phyloP scores from a whole-genome alignment of 1,284 basidiomycete species.

The Moesziomyces antarcticus region DNA sequence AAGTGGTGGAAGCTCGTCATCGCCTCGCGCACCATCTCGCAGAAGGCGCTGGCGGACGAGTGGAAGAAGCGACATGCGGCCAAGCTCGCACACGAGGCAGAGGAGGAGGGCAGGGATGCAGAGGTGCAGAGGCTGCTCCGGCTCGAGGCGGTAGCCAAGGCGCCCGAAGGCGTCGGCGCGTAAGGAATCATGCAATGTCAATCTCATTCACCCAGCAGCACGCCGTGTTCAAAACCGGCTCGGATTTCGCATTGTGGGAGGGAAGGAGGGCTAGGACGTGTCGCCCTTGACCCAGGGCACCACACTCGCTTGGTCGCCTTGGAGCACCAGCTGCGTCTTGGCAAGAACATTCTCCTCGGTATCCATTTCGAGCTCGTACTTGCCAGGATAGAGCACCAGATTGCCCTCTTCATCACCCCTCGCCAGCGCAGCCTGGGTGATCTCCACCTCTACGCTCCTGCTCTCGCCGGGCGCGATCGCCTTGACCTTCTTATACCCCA shows the following conservation, averaged over 20 bases:
- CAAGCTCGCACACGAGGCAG: slow-evolving; percentile 9
- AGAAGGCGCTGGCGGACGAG: slow-evolving; percentile 26
- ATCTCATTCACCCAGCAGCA: too few relatives aligned
- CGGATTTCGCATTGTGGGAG: too few relatives aligned
- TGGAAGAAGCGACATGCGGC: slow-evolving; percentile 22
- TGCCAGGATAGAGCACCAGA: slow-evolving; percentile 17
- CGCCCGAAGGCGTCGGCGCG: background rate
- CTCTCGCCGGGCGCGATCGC: slow-evolving; percentile 3
- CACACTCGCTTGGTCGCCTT: slow-evolving; percentile 2
- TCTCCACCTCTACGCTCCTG: background rate
- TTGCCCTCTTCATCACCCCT: slow-evolving; percentile 18
- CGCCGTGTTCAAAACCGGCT: too few relatives aligned
- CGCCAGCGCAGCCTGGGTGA: slow-evolving; percentile 22
- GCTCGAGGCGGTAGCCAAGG: slow-evolving; percentile 11
- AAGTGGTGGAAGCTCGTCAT: slow-evolving; percentile 43
- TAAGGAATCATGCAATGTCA: background rate
- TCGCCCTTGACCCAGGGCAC: slow-evolving; percentile 20
- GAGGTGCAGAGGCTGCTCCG: slow-evolving; percentile 16
- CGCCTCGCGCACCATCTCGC: slow-evolving; percentile 16
- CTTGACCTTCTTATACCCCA: slow-evolving; percentile 18
- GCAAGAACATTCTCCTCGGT: slow-evolving; percentile 5
- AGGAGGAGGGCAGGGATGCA: slow-evolving; percentile 9
- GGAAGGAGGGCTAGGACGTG: background rate
- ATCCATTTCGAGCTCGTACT: slow-evolving; percentile 18
- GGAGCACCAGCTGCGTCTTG: slow-evolving; percentile 1